Conservation (phyloP, 148 eudicot genomes). For the Rhododendron vialii region DNA sequence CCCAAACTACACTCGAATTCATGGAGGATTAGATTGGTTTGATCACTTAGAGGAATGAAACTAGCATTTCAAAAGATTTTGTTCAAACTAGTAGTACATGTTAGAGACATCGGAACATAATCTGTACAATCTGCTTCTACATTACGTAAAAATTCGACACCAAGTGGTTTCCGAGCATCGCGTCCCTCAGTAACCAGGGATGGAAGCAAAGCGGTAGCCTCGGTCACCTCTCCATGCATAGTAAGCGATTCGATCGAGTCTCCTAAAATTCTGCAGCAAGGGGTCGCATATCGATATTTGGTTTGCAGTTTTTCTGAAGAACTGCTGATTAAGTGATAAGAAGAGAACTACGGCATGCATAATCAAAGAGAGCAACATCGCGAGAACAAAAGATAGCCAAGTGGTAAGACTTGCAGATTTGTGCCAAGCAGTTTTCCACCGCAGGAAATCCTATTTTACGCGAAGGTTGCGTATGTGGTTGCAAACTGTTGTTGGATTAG, state of each 20-base stretch:
- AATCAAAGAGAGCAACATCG: not conserved
- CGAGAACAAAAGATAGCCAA: not conserved
- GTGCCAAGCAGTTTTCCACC: not conserved
- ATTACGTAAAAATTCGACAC: not conserved
- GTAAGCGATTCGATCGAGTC: slow-evolving; percentile 80
- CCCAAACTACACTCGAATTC: not conserved
- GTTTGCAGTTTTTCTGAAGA: not conserved
- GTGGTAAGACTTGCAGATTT: not conserved
- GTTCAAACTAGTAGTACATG: no score
- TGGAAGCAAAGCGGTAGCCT: slow-evolving; percentile 81
- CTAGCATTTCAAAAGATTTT: not conserved
- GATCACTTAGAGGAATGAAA: not conserved
- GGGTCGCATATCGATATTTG: not conserved
- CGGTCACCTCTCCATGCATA: slow-evolving; percentile 93
- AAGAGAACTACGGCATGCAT: not conserved
- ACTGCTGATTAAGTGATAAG: not conserved
- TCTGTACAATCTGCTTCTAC: not conserved
- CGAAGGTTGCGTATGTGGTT: not conserved
- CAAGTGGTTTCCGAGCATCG: not conserved
- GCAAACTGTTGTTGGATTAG: not conserved
- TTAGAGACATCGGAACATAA: not conserved
- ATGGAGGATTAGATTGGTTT: not conserved
- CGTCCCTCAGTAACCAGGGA: slow-evolving; percentile 60
- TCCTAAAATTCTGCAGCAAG: slow-evolving; percentile 76
- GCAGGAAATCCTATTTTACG: not conserved